Evolutionary conservation across 2,329 filamentous ascomycete species (phyloP).

Genomic region (Apiospora malaysiana): DNA sequence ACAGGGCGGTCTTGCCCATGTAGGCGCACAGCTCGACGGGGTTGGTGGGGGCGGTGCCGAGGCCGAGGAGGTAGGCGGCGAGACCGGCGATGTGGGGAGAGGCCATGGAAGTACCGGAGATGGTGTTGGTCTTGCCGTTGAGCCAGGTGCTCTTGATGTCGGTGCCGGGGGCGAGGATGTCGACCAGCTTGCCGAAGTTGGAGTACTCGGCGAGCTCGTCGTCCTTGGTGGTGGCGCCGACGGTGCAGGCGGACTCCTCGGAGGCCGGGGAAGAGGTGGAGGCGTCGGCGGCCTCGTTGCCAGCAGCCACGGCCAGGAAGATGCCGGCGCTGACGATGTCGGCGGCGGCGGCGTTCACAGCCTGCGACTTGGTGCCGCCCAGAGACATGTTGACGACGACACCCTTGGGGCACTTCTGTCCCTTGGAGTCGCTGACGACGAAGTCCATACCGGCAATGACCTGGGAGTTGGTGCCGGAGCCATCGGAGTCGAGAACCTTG

Average conservation of each 20-base stretch:
- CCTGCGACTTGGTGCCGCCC: constrained; percentile 51
- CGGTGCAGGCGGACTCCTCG: constrained; percentile 55
- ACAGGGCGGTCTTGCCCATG: constrained; percentile 48
- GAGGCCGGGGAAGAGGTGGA: constrained; percentile 54
- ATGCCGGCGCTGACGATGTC: constrained; percentile 52
- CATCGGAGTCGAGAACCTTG: constrained; percentile 50
- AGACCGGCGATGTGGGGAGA: constrained; percentile 43
- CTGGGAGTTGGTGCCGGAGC: constrained; percentile 46
- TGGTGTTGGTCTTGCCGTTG: constrained; percentile 47
- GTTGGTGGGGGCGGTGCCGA: not conserved
- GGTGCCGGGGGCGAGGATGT: constrained; percentile 58
- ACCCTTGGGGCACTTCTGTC: constrained; percentile 46
- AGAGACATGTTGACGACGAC: constrained; percentile 64
- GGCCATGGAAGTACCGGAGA: constrained; percentile 54
- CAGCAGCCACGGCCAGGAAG: constrained; percentile 62
- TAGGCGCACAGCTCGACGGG: constrained; percentile 30
- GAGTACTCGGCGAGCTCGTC: constrained; percentile 33
- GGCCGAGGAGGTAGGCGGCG: constrained; percentile 42
- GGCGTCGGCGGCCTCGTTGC: constrained; percentile 55
- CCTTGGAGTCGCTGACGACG: constrained; percentile 43
- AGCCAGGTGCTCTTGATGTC: constrained; percentile 52
- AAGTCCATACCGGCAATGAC: constrained; percentile 53
- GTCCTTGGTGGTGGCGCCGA: constrained; percentile 49
- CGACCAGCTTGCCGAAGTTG: constrained; percentile 57
- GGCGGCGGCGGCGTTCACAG: constrained; percentile 58